These are phyloP conservation scores for Penicillium janthinellum DNA, from an alignment of 2,329 filamentous ascomycete genomes.

Conservation along the genomic window DNA sequence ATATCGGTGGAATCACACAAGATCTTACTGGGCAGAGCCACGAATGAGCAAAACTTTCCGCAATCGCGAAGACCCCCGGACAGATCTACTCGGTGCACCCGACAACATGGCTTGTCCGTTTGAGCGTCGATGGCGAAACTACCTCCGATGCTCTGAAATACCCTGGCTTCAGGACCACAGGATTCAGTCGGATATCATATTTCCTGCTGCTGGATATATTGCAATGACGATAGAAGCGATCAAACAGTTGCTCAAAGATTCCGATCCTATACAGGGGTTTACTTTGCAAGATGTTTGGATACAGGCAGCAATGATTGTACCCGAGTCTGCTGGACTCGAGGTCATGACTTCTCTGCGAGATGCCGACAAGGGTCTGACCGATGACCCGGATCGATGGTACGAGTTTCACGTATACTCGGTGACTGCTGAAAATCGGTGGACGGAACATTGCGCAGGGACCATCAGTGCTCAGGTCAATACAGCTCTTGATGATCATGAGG, in stretches of 20 bases:
- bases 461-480: constrained; percentile 1
- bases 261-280: constrained; percentile 5
- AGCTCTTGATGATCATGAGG: not conserved
- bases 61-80: constrained; percentile 16
- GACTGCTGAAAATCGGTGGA: constrained; percentile 27
- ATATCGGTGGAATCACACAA: constrained; percentile 31
- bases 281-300: constrained; percentile 27
- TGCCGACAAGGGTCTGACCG: not conserved
- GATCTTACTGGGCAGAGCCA: constrained; percentile 31
- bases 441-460: constrained; percentile 28
- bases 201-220: constrained; percentile 35
- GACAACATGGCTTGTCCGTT: constrained; percentile 14
- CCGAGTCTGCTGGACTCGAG: constrained; percentile 20
- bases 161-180: constrained; percentile 37
- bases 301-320: constrained; percentile 26
- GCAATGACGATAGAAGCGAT: constrained; percentile 36
- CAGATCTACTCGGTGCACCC: constrained; percentile 31
- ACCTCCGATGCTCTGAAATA: constrained; percentile 27
- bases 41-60: constrained; percentile 27
- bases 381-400: constrained; percentile 1
- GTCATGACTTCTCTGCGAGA: constrained; percentile 17
- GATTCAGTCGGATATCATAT: constrained; percentile 25
- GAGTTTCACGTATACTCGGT: constrained; percentile 28
- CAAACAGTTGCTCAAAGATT: constrained; percentile 9
- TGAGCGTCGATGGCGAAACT: constrained; percentile 33